Evolutionary conservation across 2,329 filamentous ascomycete genomes (phyloP).

Genomic region (Pseudogymnoascus pannorum): DNA sequence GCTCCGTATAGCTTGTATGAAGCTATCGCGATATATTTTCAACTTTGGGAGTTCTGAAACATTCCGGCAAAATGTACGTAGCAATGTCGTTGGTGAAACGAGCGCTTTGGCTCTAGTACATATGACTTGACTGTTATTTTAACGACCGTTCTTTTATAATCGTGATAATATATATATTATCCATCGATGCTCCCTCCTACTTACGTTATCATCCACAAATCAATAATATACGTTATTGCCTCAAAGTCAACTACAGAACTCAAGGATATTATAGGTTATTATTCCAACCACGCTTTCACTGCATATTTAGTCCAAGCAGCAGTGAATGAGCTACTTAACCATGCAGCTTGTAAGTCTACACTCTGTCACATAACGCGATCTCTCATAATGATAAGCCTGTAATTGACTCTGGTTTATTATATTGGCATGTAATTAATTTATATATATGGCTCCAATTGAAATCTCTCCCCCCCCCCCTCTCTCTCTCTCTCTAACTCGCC

Average conservation of each 20-base stretch:
- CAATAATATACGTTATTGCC: background rate
- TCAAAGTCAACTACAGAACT: background rate
- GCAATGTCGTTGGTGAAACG: slow-evolving; percentile 7
- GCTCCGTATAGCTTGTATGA: background rate
- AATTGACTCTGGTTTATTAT: background rate
- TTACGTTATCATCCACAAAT: background rate
- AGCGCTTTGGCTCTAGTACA: background rate
- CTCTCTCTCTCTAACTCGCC: background rate
- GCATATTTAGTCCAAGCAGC: background rate
- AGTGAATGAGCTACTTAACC: background rate
- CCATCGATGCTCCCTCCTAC: background rate
- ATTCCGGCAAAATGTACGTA: slow-evolving; percentile 3
- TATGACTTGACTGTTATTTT: background rate
- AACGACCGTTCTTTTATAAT: background rate
- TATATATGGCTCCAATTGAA: background rate
- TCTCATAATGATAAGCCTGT: background rate
- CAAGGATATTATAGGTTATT: background rate
- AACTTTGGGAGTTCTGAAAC: background rate
- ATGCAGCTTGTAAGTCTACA: background rate
- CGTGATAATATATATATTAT: background rate
- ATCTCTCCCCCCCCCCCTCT: too few relatives aligned
- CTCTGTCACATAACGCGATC: background rate
- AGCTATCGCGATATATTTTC: slow-evolving; percentile 8
- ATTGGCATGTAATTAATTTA: background rate
- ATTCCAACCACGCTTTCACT: background rate